A percentile compares a stretch with the other conserved stretches of the same genome.
Conservation (phyloP, 2,329 filamentous ascomycete species). For the Thielaviopsis musarum region DNA sequence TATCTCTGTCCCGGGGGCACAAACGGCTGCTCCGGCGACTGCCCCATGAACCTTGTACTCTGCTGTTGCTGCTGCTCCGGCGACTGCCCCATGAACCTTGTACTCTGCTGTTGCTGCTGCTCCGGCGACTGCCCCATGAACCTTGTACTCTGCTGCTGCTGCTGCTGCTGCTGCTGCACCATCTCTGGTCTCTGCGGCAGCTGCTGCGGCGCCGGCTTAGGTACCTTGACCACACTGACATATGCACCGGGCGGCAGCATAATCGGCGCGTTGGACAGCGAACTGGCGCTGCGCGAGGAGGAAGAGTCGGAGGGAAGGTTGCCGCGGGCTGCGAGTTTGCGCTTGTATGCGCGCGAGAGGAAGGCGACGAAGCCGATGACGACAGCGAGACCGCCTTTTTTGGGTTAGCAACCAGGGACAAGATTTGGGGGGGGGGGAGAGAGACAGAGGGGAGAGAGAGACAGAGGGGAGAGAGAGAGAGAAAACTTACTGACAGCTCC, state of each 20-base stretch:
- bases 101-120: not conserved
- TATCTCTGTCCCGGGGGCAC: not conserved
- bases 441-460: not conserved
- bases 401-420: not conserved
- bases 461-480: not conserved
- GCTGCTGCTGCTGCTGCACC: not conserved
- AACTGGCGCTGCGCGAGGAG: not conserved
- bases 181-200: not conserved
- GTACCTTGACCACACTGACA: not conserved
- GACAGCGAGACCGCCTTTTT: constrained; percentile 5
- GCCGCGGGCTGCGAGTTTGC: not conserved
- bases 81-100: not conserved
- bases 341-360: constrained; percentile 5
- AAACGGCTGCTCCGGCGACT: not conserved
- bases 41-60: not conserved
- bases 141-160: no score
- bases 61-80: not conserved
- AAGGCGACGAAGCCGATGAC: constrained; percentile 9
- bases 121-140: no score
- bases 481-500: constrained; percentile 4
- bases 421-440: not conserved
- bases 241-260: constrained; percentile 9
- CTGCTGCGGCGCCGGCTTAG: not conserved
- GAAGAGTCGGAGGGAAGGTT: not conserved
- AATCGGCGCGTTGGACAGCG: constrained; percentile 7